Evolutionary conservation across 176 grass and related monocot genomes (phyloP).

Genomic region (Oryza coarctata): DNA sequence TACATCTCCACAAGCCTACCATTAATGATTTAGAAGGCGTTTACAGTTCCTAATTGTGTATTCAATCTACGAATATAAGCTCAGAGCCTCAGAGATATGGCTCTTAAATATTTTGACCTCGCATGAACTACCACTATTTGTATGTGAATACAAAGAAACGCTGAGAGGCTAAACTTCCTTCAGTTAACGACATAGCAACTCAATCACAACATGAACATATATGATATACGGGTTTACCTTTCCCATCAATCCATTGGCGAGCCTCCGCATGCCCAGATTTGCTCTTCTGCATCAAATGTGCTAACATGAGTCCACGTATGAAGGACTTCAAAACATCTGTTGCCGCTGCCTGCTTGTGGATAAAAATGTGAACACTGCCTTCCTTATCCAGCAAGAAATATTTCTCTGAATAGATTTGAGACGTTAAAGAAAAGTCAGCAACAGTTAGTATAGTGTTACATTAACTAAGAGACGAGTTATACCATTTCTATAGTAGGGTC

Average conservation of each 20-base stretch:
- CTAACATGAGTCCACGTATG: slow-evolving; percentile 65
- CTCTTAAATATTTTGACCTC: background rate
- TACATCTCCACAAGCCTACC: background rate
- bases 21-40: background rate
- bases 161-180: background rate
- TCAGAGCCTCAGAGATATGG: background rate
- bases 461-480: slow-evolving; percentile 9
- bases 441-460: background rate
- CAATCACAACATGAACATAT: background rate
- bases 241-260: slow-evolving; percentile 68
- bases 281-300: slow-evolving; percentile 14
- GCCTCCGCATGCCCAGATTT: slow-evolving; percentile 54
- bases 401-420: slow-evolving; percentile 46
- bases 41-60: background rate
- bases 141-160: background rate
- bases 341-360: slow-evolving; percentile 79
- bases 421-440: slow-evolving; percentile 15
- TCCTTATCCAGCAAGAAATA: slow-evolving; percentile 79
- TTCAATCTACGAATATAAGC: background rate
- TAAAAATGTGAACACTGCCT: slow-evolving; percentile 54
- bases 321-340: slow-evolving; percentile 79
- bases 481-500: slow-evolving; percentile 59
- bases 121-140: background rate
- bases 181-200: background rate
- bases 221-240: slow-evolving; percentile 49